Conservation (phyloP, 345 rosid genomes). For the Citrus australasica region DNA sequence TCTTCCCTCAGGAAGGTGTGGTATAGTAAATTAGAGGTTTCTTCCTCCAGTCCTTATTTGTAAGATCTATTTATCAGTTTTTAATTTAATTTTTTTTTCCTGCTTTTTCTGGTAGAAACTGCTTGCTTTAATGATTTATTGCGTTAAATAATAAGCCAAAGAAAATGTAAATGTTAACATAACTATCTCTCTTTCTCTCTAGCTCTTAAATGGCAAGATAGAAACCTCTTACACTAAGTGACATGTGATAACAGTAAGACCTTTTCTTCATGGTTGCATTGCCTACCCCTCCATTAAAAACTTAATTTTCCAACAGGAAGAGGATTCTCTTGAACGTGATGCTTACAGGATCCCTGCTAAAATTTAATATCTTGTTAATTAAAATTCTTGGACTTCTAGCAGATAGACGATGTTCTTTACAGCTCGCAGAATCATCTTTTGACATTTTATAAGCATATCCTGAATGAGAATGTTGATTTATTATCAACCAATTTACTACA, state of each 20-base stretch:
- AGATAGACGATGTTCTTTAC: not conserved
- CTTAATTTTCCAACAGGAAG: not conserved
- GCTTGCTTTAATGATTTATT: not conserved
- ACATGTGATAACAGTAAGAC: not conserved
- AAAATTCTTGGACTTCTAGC: not conserved
- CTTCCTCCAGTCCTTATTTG: slow-evolving; percentile 1
- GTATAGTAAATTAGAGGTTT: slow-evolving; percentile 17
- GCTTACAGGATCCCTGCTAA: not conserved
- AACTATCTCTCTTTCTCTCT: not conserved
- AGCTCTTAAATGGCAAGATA: not conserved
- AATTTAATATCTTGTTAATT: not conserved
- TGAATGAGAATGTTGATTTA: not conserved
- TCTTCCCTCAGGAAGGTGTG: slow-evolving; percentile 85
- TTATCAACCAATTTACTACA: not conserved
- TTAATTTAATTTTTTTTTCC: slow-evolving; percentile 1
- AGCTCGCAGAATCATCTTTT: not conserved
- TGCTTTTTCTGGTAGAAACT: not conserved
- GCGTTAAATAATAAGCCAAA: not conserved
- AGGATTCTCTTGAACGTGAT: not conserved
- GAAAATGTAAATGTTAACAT: not conserved
- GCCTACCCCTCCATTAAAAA: not conserved
- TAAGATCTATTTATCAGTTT: slow-evolving; percentile 22
- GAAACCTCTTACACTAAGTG: not conserved
- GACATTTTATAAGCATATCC: not conserved
- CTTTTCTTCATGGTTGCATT: not conserved